Base-by-base conservation (phyloP, 805 yeast species). In the Zygosaccharomyces bisporus region DNA sequence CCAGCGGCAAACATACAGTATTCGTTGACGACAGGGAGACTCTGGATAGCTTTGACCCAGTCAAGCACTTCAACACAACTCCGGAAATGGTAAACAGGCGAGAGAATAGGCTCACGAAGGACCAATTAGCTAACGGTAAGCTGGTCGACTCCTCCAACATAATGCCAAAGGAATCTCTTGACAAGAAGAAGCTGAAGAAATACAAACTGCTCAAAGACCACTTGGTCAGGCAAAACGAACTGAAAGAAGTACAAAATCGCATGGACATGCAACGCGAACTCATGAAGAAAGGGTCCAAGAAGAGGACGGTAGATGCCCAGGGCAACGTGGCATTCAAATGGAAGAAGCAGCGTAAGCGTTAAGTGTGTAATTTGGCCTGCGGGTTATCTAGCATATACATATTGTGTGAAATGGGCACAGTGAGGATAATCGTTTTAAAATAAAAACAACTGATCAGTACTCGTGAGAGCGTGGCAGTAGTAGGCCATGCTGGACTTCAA, bases 271-370 rank as follows among this genome's bases (percentile, higher is more conserved):
- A 89, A 56, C 79, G 85, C 49, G 95, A 90, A 59, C 74, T 89
- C 44, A 88, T 91, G 95, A 87, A 87, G 63, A 84, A 81, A 53
- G 98, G 98, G 0, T 79, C 80, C 49, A 86, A 86, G 68, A 85
- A 83, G 75, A 89, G 89, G 70, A 63, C 83, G 4, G 71, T 75
- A 2, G 83, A 75, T 45, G 69, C 74, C 12, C 74, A 78, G 25
- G 98, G 98, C 3, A 75, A 76, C 45, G 76, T 77, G 0, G 72
- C 75, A 2, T 93, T 77, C 69, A 87, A 87, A 68, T 91, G 97
- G 95, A 86, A 83, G 62, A 83, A 77, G 54, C 80, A 79, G 59
- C 76, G 95, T 61, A 86, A 84, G 66, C 68, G 73, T 50, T 71
- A 55, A 52, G 7, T 16, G 27, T 4, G 30, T 32, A 38, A 13